Conservation (phyloP, 805 yeast species). For the Pichia membranifaciens region DNA sequence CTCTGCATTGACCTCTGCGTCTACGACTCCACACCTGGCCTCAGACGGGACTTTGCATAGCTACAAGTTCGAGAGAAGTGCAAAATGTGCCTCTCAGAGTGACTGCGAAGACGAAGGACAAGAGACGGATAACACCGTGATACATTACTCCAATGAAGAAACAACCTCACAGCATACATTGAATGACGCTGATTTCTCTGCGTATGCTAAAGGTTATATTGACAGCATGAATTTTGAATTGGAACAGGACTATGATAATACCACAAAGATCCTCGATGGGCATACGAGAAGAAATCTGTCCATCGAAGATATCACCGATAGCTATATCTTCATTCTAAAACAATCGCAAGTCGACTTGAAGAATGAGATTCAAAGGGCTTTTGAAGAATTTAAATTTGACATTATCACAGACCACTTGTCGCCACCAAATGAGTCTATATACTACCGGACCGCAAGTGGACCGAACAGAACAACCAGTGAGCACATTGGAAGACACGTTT, state of each 20-base stretch:
- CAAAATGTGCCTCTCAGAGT: not conserved
- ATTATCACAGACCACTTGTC: constrained; percentile 7
- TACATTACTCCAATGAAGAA: not conserved
- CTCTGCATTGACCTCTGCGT: too few relatives aligned
- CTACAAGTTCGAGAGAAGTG: not conserved
- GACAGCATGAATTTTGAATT: too few relatives aligned
- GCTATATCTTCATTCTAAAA: not conserved
- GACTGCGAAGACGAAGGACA: not conserved
- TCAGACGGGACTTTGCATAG: too few relatives aligned
- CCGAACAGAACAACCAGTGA: not conserved
- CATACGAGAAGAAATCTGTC: not conserved
- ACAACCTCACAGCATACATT: not conserved
- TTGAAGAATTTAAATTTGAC: constrained; percentile 13
- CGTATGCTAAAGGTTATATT: too few relatives aligned
- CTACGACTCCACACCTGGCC: too few relatives aligned
- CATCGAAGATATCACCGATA: not conserved
- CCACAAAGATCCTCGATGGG: not conserved
- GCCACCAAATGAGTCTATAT: not conserved
- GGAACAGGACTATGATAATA: not conserved
- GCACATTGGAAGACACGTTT: not conserved
- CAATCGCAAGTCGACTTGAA: not conserved
- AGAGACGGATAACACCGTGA: constrained; percentile 7
- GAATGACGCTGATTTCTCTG: too few relatives aligned
- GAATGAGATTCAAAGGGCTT: not conserved
- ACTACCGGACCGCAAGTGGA: not conserved